Evolutionary conservation across 2,329 filamentous ascomycete genomes (phyloP), one percentile per base, ranked within the genome.

Genomic region (Lasiodiplodia sp.): DNA sequence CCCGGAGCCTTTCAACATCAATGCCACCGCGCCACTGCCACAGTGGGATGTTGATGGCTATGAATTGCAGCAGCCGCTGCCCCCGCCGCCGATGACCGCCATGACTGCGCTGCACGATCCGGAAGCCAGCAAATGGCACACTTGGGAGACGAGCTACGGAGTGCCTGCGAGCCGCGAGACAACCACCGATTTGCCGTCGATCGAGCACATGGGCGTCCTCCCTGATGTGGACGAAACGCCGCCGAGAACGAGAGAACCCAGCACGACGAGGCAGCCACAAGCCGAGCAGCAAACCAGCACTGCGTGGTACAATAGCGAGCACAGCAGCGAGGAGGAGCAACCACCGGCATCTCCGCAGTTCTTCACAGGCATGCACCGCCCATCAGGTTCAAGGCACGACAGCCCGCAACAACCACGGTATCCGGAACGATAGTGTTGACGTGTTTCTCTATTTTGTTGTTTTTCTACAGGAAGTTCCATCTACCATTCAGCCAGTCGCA

Each of bases 111-210:
- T 67, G 55, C 65, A 58, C 40, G 65, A 67, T 21, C 65, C 65
- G 16, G 56, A 67, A 21, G 56, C 53, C 52, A 67, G 65, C 31
- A 58, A 58, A 8, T 67, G 65, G 65, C 55, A 67, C 37, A 67
- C 53, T 2, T 67, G 65, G 65, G 65, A 67, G 31, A 60, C 44
- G 40, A 49, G 31, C 28, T 64, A 64, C 7, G 60, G 60, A 11
- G 60, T 64, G 18, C 60, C 60, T 10, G 47, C 21, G 7, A 25
- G 28, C 28, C 60, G 60, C 31, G 60, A 64, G 4, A 64, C 44
- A 12, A 18, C 28, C 16, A 11, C 34, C 58, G 60, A 64, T 16
- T n/a, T 47, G n/a, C 31, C 60, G 18, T 38, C 60, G 21, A 28
- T 64, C 47, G 60, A 52, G 28, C 47, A 34, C 47, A 52, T 64